These are phyloP conservation scores for Penicillium waksmanii DNA, from an alignment of 495 filamentous ascomycete genomes.

Conservation along the genomic window DNA sequence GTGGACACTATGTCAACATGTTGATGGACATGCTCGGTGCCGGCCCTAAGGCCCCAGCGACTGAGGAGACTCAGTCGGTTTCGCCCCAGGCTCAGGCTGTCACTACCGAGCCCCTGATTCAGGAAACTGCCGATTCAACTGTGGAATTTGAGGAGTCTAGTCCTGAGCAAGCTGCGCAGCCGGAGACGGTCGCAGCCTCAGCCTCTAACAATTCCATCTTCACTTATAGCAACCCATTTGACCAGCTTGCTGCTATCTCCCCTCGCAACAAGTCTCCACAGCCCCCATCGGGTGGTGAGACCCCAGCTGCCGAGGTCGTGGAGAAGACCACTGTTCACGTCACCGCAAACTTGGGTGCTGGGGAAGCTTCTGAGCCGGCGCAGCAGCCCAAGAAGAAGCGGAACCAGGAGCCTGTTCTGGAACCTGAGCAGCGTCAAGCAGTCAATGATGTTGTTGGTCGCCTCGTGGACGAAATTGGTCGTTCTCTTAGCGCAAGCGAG, in stretches of 20 bases:
- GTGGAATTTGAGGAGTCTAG: conserved; percentile 23
- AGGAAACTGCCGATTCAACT: conserved; percentile 21
- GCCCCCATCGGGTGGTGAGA: conserved; percentile 43
- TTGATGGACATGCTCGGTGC: conserved; percentile 65
- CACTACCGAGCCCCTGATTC: conserved; percentile 6
- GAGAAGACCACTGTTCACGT: conserved; percentile 32
- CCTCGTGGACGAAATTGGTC: conserved; percentile 67
- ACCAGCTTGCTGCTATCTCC: conserved; percentile 71
- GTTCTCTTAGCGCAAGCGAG: conserved; percentile 69
- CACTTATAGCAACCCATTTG: conserved; percentile 80
- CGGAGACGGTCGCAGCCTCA: conserved; percentile 35
- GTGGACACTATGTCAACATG: conserved; percentile 43
- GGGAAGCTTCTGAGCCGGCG: conserved; percentile 6
- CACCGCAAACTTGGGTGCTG: conserved; percentile 19
- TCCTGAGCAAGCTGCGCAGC: conserved; percentile 32
- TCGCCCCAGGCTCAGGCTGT: conserved; percentile 4
- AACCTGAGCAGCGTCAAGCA: conserved; percentile 57
- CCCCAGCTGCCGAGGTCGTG: conserved; percentile 36
- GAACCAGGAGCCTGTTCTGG: conserved; percentile 39
- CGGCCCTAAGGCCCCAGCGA: conserved; percentile 1
- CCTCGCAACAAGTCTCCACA: conserved; percentile 59
- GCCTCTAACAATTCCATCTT: conserved; percentile 58
- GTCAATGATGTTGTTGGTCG: conserved; percentile 73
- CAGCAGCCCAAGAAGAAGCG: conserved; percentile 19
- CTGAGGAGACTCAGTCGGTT: conserved; percentile 7